A percentile compares a stretch with the other conserved stretches of the same genome.
These are phyloP conservation scores for Beauveria scarabaeidicola DNA, from an alignment of 2,329 filamentous ascomycete genomes.

Conservation along the genomic window DNA sequence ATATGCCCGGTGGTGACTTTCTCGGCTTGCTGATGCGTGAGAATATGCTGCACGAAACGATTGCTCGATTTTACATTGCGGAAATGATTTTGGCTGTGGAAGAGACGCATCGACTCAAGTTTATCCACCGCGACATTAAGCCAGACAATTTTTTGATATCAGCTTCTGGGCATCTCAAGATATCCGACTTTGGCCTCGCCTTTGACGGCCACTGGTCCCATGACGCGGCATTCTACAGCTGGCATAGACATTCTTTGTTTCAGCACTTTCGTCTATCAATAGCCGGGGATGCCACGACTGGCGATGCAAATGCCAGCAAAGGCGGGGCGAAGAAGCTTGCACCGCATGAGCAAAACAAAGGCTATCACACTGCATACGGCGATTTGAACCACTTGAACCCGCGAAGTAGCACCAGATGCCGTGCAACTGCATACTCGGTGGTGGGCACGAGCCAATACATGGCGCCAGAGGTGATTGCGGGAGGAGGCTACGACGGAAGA, in stretches of 20 bases:
- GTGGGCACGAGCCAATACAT: conserved; percentile 98
- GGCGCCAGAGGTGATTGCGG: conserved; percentile 86
- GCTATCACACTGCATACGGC: conserved; percentile 19
- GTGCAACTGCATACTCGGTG: conserved; percentile 70
- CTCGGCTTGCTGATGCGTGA: conserved; percentile 78
- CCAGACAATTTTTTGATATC: conserved; percentile 95
- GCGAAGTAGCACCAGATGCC: conserved; percentile 56
- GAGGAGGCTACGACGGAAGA: conserved; percentile 77
- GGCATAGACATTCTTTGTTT: conserved; percentile 70
- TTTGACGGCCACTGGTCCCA: conserved; percentile 96
- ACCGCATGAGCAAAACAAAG: conserved; percentile 25
- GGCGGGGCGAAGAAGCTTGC: conserved; percentile 23
- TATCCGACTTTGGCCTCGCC: conserved; percentile 91
- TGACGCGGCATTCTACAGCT: conserved; percentile 77
- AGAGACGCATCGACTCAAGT: conserved; percentile 77
- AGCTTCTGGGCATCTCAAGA: conserved; percentile 81
- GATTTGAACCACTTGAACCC: conserved; percentile 31
- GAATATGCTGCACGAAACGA: conserved; percentile 68
- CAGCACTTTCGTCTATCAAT: conserved; percentile 67
- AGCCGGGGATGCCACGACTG: conserved; percentile 65
- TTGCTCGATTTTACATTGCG: conserved; percentile 79
- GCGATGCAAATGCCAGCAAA: conserved; percentile 35
- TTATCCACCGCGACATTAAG: conserved; percentile 94
- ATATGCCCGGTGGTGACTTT: conserved; percentile 95
- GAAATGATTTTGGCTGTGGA: conserved; percentile 96